Evolutionary conservation across 495 filamentous ascomycete species (phyloP).

Genomic region (Aspergillus hancockii): DNA sequence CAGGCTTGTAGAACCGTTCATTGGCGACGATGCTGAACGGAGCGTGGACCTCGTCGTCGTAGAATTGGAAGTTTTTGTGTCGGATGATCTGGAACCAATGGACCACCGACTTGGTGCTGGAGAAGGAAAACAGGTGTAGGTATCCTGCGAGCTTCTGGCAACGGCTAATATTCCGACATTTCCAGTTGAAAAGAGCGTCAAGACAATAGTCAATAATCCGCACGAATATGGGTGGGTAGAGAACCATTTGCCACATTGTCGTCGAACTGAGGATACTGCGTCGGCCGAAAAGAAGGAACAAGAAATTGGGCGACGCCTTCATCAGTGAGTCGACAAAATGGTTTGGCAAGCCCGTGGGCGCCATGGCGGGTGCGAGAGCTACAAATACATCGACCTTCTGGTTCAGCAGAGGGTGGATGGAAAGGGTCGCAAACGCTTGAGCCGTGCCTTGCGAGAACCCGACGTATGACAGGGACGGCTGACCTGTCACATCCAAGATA

Average conservation of each 20-base stretch:
- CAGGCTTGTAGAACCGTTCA: constrained; percentile 79
- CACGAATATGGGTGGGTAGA: constrained; percentile 93
- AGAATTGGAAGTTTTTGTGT: constrained; percentile 95
- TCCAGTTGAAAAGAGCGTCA: constrained; percentile 85
- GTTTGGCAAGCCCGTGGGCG: constrained; percentile 85
- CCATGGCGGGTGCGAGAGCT: constrained; percentile 96
- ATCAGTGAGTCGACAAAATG: constrained; percentile 87
- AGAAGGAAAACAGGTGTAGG: constrained; percentile 93
- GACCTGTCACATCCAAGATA: constrained; percentile 79
- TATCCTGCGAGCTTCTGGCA: constrained; percentile 97
- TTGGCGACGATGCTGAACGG: constrained; percentile 59
- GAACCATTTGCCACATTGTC: constrained; percentile 95
- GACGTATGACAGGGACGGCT: constrained; percentile 88
- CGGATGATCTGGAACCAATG: constrained; percentile 99
- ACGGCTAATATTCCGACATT: constrained; percentile 77
- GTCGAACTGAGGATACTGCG: constrained; percentile 89
- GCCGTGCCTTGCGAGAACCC: constrained; percentile 97
- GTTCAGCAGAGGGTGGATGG: constrained; percentile 89
- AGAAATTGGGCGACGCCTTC: constrained; percentile 88
- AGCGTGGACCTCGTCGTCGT: constrained; percentile 85
- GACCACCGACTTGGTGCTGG: constrained; percentile 91
- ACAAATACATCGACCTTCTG: constrained; percentile 95
- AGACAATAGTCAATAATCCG: constrained; percentile 83
- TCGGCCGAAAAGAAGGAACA: constrained; percentile 94
- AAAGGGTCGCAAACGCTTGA: constrained; percentile 93